phyloP scores from a whole-genome alignment of 75 land plant genomes.

The Sequoia sempervirens region DNA sequence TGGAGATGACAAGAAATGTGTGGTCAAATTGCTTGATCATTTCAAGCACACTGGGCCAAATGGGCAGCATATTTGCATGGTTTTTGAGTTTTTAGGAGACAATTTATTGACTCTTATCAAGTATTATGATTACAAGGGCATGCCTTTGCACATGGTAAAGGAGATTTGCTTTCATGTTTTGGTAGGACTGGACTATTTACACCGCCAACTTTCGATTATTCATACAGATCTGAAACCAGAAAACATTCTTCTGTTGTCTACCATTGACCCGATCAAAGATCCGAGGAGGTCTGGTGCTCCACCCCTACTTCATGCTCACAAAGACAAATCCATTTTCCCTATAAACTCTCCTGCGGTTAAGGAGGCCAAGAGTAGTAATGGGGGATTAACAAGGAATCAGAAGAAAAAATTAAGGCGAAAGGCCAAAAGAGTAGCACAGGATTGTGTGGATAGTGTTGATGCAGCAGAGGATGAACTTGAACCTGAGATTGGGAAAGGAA shows the following conservation, averaged over 20 bases:
- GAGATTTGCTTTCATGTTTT: constrained; percentile 66
- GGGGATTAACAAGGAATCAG: constrained; percentile 66
- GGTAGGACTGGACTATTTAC: constrained; percentile 86
- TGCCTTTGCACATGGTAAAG: constrained; percentile 79
- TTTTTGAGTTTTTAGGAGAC: constrained; percentile 92
- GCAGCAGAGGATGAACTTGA: constrained; percentile 19
- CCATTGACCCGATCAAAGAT: constrained; percentile 64
- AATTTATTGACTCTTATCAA: constrained; percentile 85
- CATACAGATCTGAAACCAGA: constrained; percentile 99
- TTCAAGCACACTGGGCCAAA: constrained; percentile 89
- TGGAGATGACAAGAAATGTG: constrained; percentile 60
- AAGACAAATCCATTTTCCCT: constrained; percentile 18
- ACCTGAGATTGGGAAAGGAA: constrained; percentile 7
- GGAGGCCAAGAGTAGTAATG: constrained; percentile 26
- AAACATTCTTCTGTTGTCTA: constrained; percentile 70
- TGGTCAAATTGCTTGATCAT: constrained; percentile 86
- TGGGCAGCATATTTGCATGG: constrained; percentile 96
- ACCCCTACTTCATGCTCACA: constrained; percentile 31
- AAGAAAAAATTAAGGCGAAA: constrained; percentile 78
- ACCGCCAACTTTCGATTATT: constrained; percentile 80
- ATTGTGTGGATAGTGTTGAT: constrained; percentile 20
- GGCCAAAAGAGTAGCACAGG: constrained; percentile 61
- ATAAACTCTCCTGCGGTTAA: constrained; percentile 19
- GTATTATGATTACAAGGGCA: constrained; percentile 69
- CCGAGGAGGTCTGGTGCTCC: constrained; percentile 51